Base-by-base conservation (phyloP, 2,329 filamentous ascomycete genomes). In the Fusarium keratoplasticum region DNA sequence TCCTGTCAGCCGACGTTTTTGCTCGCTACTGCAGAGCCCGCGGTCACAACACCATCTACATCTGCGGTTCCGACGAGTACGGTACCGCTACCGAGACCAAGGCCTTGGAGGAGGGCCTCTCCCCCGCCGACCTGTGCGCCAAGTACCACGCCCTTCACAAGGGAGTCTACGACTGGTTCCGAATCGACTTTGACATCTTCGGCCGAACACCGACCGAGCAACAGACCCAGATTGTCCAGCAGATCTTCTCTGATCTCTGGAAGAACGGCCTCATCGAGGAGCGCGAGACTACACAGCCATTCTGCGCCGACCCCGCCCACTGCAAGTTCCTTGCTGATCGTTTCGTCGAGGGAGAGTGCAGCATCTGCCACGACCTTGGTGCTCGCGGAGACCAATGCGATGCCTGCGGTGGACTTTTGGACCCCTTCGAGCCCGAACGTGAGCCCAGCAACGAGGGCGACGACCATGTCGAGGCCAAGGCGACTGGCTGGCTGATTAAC, bases 11-110 rank as follows among this genome's bases (percentile, higher is more conserved):
- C 77, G 95, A 98, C 81, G 94, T 97, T 73, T 98, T 93, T 81
- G 89, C 93, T 47, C 91, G 91, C 76, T 97, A 93, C 84, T 94
- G 92, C 85, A 94, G 94, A 83, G 92, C 93, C 50, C 90, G 94
- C 79, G 93, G 92, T 65, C 89, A 92, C 80, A 93, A 91, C 75
- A 97, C 95, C 2, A 89, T 98, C 60, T 98, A 91, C 82, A 88
- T 98, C 76, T 97, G 95, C 83, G 95, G 95, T 66, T 85, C 84
- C n/a, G 96, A 98, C 85, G 94, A 98, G 84, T 98, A 98, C 83
- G 96, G 96, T 67, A 98, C 96, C 14, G 95, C 96, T 25, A 98
- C 95, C 35, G 96, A 98, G 84, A 98, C 96, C 29, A 98, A 97
- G 86, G 96, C 96, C 6, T 90, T 98, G 44, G 95, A 97, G 82